These are phyloP conservation scores for Penicillium arizonense DNA, from an alignment of 495 filamentous ascomycete species.

Conservation along the genomic window DNA sequence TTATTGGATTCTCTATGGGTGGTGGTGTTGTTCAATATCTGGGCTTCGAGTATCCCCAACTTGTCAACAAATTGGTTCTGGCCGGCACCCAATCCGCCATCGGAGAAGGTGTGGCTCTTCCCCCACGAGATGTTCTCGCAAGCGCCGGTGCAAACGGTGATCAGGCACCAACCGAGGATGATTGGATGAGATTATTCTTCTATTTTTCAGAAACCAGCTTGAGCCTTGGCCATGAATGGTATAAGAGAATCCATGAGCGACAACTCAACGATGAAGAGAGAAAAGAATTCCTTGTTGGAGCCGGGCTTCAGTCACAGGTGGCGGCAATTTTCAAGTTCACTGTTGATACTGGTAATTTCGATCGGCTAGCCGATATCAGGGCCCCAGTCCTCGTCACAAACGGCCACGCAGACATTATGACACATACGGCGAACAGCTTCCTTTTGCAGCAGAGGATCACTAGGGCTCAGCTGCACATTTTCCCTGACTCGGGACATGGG, in stretches of 20 bases:
- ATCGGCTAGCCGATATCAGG: slow-evolving; percentile 1
- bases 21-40: background rate
- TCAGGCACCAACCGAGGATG: slow-evolving; percentile 4
- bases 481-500: background rate
- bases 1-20: slow-evolving; percentile 3
- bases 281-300: background rate
- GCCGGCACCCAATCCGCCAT: background rate
- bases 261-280: background rate
- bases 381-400: slow-evolving; percentile 2
- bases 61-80: slow-evolving; percentile 3
- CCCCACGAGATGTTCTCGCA: background rate
- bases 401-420: slow-evolving; percentile 2
- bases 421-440: slow-evolving; percentile 1
- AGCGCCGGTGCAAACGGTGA: slow-evolving; percentile 1
- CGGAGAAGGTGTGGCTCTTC: slow-evolving; percentile 2
- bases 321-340: slow-evolving; percentile 4
- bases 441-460: background rate
- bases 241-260: slow-evolving; percentile 1
- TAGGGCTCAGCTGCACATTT: slow-evolving; percentile 1
- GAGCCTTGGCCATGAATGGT: slow-evolving; percentile 1
- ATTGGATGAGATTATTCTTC: slow-evolving; percentile 1
- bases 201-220: slow-evolving; percentile 1
- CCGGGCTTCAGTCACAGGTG: background rate
- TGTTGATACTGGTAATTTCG: background rate
- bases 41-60: background rate